These are phyloP conservation scores for Trichoderma pleuroti DNA, from an alignment of 2,329 filamentous ascomycete species.

Conservation along the genomic window DNA sequence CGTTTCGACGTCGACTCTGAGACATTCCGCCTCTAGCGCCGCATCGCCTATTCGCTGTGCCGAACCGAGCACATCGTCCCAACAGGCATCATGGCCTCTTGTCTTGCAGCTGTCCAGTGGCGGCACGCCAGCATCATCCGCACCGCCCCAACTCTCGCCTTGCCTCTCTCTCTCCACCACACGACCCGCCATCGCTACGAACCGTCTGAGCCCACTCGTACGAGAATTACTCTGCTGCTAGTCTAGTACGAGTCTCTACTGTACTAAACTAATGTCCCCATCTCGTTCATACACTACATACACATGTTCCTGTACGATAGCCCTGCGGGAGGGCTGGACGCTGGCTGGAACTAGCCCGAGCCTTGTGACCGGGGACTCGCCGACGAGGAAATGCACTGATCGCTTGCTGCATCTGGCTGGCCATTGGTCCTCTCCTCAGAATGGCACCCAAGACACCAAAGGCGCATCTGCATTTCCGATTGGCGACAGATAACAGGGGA, in stretches of 20 bases:
- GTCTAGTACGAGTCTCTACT: neutral
- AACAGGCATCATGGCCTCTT: neutral
- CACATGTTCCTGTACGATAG: neutral
- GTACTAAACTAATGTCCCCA: neutral
- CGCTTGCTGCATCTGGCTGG: neutral
- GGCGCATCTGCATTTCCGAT: conserved; percentile 14
- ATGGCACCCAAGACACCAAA: conserved; percentile 11
- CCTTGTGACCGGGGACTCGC: neutral
- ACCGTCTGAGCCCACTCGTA: neutral
- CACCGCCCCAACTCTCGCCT: neutral
- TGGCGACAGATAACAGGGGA: conserved; percentile 8
- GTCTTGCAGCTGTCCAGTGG: neutral
- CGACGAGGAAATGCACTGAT: conserved; percentile 7
- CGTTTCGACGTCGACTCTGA: neutral
- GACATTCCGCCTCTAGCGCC: neutral
- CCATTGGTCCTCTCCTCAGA: neutral
- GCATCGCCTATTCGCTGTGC: neutral
- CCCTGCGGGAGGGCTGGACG: neutral
- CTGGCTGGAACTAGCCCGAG: neutral
- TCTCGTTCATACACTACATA: too few relatives aligned
- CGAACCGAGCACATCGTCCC: neutral
- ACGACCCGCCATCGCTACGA: conserved; percentile 5
- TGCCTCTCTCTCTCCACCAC: neutral
- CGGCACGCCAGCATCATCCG: neutral
- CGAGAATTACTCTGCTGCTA: neutral